Evolutionary conservation across 768 basidiomycete genomes (phyloP), one percentile per base, ranked within the genome.

Genomic region (Candolleomyces efflorescens): DNA sequence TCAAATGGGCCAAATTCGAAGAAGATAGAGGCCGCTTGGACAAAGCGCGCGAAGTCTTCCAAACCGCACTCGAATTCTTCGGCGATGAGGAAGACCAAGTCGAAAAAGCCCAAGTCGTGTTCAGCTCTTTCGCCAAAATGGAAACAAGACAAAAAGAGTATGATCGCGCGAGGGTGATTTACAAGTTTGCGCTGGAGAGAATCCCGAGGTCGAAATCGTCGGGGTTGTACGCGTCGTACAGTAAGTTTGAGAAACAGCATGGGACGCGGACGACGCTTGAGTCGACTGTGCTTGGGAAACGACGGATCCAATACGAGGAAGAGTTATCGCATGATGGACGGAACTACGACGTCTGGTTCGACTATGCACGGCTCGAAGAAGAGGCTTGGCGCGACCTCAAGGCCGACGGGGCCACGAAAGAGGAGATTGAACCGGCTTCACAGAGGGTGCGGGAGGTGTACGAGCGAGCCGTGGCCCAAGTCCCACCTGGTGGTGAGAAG

Each of bases 331-430:
- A 96, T 57, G 94, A 98, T 62, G 87, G 92, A 0, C 85, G 89
- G 44, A 98, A 98, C 69, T 99, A 98, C 68, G 97, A 98, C 70
- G 88, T 90, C 0, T 99, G 97, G 97, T 98, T 99, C 67, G 97
- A 98, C 66, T 96, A 96, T 64, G 83, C 93, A 20, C 82, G 95
- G 17, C 69, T 99, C 36, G 97, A 98, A 68, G 97, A 98, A 72
- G 90, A 86, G 22, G 92, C 94, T 0, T 82, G 85, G 64, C 76
- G 82, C 36, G 87, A 92, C 59, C 77, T 92, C 23, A 82, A 77
- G 62, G 88, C 88, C 13, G 89, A 91, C 61, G 92, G 89, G 2
- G 82, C 81, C 5, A 86, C 87, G 1, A 73, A 78, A 7, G 89
- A 89, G 56, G 90, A 92, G 67, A 76, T 86, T 53, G 81, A 87